A percentile compares a stretch with the other conserved stretches of the same genome.
Conservation (phyloP, 2,329 filamentous ascomycete genomes). For the Colletotrichum filicis region DNA sequence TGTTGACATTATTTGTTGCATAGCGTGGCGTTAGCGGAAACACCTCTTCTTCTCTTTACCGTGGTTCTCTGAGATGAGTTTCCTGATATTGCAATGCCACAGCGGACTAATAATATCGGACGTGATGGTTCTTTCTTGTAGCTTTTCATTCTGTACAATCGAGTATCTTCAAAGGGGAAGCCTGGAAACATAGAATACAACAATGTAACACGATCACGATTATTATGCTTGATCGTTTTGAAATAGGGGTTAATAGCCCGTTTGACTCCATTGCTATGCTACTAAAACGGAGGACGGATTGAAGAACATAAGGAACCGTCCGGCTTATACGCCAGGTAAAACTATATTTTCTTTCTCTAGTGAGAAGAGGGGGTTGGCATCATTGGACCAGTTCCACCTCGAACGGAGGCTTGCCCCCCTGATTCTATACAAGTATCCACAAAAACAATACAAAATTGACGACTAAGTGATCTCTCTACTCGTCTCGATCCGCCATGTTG, state of each 20-base stretch:
- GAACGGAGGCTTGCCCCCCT: background rate
- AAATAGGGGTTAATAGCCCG: background rate
- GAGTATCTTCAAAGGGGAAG: no score
- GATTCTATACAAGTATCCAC: constrained; percentile 1
- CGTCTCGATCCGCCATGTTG: constrained; percentile 54
- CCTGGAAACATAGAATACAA: background rate
- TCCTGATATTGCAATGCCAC: background rate
- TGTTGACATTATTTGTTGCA: constrained; percentile 12
- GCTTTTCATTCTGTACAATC: background rate
- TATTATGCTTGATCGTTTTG: no score
- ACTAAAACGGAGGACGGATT: background rate
- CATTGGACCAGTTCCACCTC: background rate
- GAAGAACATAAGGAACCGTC: background rate
- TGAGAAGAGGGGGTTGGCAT: background rate
- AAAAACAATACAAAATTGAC: background rate
- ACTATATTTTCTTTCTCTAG: background rate
- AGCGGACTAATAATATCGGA: background rate
- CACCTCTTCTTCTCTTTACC: no score
- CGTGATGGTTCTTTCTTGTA: background rate
- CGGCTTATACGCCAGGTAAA: background rate
- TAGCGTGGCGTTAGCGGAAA: constrained; percentile 29
- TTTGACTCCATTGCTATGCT: constrained; percentile 18
- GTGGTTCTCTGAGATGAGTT: background rate
- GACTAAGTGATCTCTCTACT: background rate
- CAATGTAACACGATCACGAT: background rate